phyloP scores from a whole-genome alignment of 352 stramenopile species.

The Globisporangium rhizosaccharum region DNA sequence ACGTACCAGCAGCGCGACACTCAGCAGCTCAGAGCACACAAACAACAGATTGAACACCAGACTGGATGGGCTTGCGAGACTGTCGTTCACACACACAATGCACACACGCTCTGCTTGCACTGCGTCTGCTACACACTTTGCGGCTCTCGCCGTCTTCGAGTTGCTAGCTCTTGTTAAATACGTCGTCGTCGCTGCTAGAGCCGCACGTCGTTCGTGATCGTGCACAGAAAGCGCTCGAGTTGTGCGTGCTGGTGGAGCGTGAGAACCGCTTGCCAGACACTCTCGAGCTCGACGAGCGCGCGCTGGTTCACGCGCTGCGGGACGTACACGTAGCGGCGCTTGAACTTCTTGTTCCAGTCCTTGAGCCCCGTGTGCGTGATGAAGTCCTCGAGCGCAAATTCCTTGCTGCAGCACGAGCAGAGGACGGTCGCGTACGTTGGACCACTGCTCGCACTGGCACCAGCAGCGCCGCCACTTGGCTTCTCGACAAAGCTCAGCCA shows the following conservation, averaged over 20 bases:
- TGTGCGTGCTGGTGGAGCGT: constrained; percentile 5
- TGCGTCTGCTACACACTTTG: too few species aligned
- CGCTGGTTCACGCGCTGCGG: constrained; percentile 7
- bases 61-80: too few species aligned
- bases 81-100: too few species aligned
- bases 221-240: not conserved
- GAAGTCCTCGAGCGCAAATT: constrained; percentile 8
- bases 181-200: too few species aligned
- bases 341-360: constrained; percentile 5
- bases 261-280: constrained; percentile 9
- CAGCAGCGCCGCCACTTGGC: not conserved
- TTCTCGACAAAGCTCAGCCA: constrained; percentile 10
- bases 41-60: too few species aligned
- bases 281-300: constrained; percentile 7
- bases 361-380: constrained; percentile 3
- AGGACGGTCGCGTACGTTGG: constrained; percentile 6
- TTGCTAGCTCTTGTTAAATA: too few species aligned
- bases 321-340: constrained; percentile 7
- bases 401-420: constrained; percentile 8
- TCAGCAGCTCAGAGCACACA: not conserved
- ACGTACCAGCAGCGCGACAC: not conserved
- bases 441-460: not conserved
- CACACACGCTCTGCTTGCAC: too few species aligned
- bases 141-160: too few species aligned
- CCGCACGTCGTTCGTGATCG: not conserved